Conservation (phyloP, 73 alveolate species). For the Paramecium caudatum region DNA sequence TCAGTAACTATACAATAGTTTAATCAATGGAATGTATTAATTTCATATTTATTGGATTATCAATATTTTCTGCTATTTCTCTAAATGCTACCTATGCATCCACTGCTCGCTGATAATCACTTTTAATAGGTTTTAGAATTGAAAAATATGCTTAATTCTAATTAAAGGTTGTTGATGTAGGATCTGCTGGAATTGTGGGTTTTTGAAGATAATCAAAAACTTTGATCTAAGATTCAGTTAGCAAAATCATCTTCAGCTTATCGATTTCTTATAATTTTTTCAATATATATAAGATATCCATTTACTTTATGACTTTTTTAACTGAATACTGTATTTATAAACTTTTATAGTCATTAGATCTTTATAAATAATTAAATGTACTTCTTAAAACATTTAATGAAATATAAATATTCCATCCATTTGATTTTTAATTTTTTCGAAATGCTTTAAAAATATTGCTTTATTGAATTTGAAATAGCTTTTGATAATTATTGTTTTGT, state of each 20-base stretch:
- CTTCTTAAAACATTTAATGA: constrained; percentile 1
- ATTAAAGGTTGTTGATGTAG: not conserved
- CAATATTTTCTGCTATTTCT: not conserved
- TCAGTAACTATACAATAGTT: constrained; percentile 19
- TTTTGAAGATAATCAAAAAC: constrained; percentile 73
- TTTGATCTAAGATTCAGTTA: constrained; percentile 54
- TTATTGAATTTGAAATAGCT: not conserved
- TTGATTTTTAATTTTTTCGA: constrained; percentile 23
- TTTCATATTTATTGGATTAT: constrained; percentile 11
- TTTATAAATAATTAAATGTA: not conserved
- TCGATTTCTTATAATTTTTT: constrained; percentile 64
- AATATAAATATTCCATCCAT: constrained; percentile 37
- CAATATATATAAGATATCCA: constrained; percentile 67
- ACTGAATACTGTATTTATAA: constrained; percentile 64
- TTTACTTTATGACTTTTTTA: constrained; percentile 44
- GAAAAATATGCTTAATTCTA: constrained; percentile 16
- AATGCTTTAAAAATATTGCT: not conserved
- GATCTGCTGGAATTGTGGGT: constrained; percentile 65
- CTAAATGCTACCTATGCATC: constrained; percentile 56
- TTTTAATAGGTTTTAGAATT: constrained; percentile 10
- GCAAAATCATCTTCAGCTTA: constrained; percentile 58
- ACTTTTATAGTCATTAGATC: constrained; percentile 30
- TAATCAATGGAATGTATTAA: constrained; percentile 27
- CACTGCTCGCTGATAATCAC: constrained; percentile 25
- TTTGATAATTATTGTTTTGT: constrained; percentile 26